phyloP scores from a whole-genome alignment of 202 grass and related monocot species.

The Dendrocalamus latiflorus region DNA sequence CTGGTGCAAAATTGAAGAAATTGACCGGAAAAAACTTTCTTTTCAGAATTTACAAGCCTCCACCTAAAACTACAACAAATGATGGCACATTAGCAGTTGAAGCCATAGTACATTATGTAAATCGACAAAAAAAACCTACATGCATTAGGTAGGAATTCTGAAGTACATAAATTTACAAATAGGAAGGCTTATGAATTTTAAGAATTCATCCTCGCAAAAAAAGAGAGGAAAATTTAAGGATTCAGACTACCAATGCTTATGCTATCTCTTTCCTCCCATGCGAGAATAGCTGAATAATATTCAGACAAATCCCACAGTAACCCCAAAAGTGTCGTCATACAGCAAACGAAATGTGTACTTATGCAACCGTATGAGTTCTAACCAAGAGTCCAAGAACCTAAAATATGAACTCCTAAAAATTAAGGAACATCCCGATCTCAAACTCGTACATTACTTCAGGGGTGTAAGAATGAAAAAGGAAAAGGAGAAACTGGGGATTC shows the following conservation, averaged over 20 bases:
- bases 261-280: too few species aligned
- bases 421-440: background rate
- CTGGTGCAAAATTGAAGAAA: background rate
- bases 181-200: background rate
- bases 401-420: background rate
- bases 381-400: background rate
- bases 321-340: too few species aligned
- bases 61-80: background rate
- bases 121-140: background rate
- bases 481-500: background rate
- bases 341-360: too few species aligned
- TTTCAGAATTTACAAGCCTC: background rate
- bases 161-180: background rate
- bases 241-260: too few species aligned
- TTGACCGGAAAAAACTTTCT: background rate
- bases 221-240: too few species aligned
- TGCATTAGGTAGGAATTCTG: background rate
- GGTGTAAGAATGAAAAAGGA: background rate
- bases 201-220: too few species aligned
- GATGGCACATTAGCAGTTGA: background rate
- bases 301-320: too few species aligned
- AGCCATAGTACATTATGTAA: background rate
- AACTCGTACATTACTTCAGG: background rate
- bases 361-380: background rate
- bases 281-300: too few species aligned